These are phyloP conservation scores for Ophiostoma himal-ulmi DNA, from an alignment of 2,329 filamentous ascomycete genomes.

Conservation along the genomic window DNA sequence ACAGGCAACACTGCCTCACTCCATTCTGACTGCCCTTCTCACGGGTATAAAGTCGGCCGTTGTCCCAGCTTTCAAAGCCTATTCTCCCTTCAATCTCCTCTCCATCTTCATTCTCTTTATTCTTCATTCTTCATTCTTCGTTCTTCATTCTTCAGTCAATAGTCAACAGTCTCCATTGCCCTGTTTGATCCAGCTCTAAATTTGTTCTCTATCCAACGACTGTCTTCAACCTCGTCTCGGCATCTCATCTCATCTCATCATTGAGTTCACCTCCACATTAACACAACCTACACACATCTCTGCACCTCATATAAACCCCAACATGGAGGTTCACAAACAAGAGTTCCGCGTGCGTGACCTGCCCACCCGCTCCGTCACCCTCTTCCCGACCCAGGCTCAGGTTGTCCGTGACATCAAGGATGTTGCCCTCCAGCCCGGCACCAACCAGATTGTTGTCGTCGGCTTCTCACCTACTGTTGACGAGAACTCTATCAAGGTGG, in stretches of 20 bases:
- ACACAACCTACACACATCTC: neutral
- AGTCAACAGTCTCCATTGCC: neutral
- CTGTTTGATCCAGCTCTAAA: no score
- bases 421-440: slow-evolving; percentile 47
- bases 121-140: neutral
- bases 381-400: slow-evolving; percentile 58
- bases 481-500: slow-evolving; percentile 54
- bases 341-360: slow-evolving; percentile 54
- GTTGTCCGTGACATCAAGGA: slow-evolving; percentile 55
- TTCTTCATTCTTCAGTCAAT: neutral
- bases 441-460: slow-evolving; percentile 51
- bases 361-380: slow-evolving; percentile 54
- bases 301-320: neutral
- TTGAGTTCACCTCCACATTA: neutral
- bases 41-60: neutral
- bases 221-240: neutral
- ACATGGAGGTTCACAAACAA: slow-evolving; percentile 41
- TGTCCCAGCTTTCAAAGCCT: neutral
- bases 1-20: neutral
- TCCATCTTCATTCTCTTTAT: neutral
- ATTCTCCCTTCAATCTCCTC: neutral
- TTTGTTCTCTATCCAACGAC: neutral
- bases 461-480: slow-evolving; percentile 50
- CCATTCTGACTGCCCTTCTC: neutral
- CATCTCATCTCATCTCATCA: neutral